Base-by-base conservation (phyloP, 2,329 filamentous ascomycete species). In the Microdochium nivale region DNA sequence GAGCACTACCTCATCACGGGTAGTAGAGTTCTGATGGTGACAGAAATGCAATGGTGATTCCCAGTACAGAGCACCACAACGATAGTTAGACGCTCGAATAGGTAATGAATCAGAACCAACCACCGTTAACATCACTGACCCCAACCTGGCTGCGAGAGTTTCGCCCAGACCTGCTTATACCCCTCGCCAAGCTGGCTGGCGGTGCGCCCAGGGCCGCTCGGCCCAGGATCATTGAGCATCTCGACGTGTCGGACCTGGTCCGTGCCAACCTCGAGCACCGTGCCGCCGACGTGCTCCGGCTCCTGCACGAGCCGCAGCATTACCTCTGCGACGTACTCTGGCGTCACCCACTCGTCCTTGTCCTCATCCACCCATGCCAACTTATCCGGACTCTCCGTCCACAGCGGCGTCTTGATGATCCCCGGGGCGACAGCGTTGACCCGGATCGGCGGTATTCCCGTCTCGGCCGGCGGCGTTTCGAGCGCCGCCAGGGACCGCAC, bases 341-440 rank as follows among this genome's bases (percentile, higher is more conserved):
- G 68, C 0, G 67, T 70, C 1, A 73, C 67, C 71, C 72, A 76
- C 0, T 53, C 61, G 51, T 73, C 70, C 24, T 59, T 53, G 3
- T 52, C 53, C 25, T 61, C 50, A 7, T 72, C 62, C 0, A 76
- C 53, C 35, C 64, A 64, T 16, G 59, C 57, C 19, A 74, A 53
- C 55, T 74, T 76, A 55, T 76, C 72, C 0, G 70, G 68, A 33
- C 73, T 54, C 1, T 76, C 73, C 0, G 61, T 68, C 71, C 73
- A 75, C 2, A 77, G 53, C 2, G 74, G 74, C 1, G 75, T 77
- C 8, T 62, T 58, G 0, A 76, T 69, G 1, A 74, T 49, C 0
- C 71, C 73, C 0, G 74, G 75, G 0, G 73, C 72, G 0, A 77
- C 70, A 0, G 67, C 72, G 47, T 62, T 70, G 32, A 77, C 70